A percentile compares a stretch with the other conserved stretches of the same genome.
Conservation (phyloP, 257 asterid genomes). For the Solanum habrochaites region DNA sequence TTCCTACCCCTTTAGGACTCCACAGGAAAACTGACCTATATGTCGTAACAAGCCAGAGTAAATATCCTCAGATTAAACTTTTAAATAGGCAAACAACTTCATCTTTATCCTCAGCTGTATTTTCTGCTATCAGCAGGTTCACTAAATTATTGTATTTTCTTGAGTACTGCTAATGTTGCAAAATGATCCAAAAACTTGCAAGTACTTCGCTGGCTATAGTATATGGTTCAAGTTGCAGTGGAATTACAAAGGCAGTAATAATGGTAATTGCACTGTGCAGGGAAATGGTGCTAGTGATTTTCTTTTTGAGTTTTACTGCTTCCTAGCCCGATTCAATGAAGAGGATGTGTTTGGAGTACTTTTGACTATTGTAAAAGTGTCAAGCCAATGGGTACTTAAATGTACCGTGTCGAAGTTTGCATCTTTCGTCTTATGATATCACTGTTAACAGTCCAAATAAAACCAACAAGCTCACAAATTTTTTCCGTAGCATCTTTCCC, state of each 20-base stretch:
- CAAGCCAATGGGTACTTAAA: background rate
- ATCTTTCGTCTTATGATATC: background rate
- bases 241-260: background rate
- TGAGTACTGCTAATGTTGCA: background rate
- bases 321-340: background rate
- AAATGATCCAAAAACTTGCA: background rate
- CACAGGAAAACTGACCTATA: background rate
- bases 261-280: background rate
- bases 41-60: background rate
- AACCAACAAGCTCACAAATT: background rate
- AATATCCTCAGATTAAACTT: background rate
- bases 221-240: background rate
- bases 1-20: background rate
- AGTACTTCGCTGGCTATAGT: background rate
- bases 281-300: background rate
- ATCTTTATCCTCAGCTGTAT: background rate
- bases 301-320: background rate
- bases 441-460: background rate
- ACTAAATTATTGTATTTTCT: background rate
- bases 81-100: background rate
- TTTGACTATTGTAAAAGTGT: background rate
- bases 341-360: background rate
- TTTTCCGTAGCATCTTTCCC: background rate
- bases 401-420: background rate
- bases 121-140: background rate